Evolutionary conservation across 2,329 filamentous ascomycete species (phyloP), one percentile per base, ranked within the genome.

Genomic region (Leptographium galeiforme): DNA sequence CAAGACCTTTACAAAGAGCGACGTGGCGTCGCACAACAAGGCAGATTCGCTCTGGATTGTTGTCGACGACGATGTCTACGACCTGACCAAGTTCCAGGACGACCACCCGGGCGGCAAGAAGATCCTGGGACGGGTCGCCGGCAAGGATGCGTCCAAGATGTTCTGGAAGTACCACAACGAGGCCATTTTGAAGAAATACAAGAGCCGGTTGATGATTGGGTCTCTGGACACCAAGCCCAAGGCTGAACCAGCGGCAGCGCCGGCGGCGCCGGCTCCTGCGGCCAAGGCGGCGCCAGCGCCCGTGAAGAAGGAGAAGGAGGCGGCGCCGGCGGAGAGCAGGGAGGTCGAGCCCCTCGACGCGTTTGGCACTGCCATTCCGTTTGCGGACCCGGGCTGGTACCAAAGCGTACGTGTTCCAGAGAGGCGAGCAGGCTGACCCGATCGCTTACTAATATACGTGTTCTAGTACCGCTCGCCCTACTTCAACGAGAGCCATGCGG

Each of bases 381-480:
- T 94, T 65, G 86, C 82, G 33, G 93, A 98, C 63, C 93, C 93
- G 13, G 81, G 79, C 48, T 98, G 93, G 93, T 96, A 96, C 70
- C 90, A 95, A 68, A 84, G 84, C 60, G 89, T 94, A 75, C 68
- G 88, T 67, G 36, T 25, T 36, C 46, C 50, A 25, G 3, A 25
- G 25, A 25, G 2, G 25, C 25, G 25, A 25, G 25, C 25, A 25
- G 25, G 25, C 25, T 25, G 25, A 25, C 25, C 3, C 25, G 25
- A 25, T 25, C 25, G 25, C 25, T 25, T 25, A 25, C 25, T 25
- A 25, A 25, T 25, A 25, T 25, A 2, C 25, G 25, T 16, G 44
- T 13, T n/a, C n/a, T 59, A 94, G 87, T 95, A 95, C 71, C 87
- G 95, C 73, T 95, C 91, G 2, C 89, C 91, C 33, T 97, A 96